Evolutionary conservation across 129 eudicot species (phyloP).

Genomic region (Flaveria brownii): DNA sequence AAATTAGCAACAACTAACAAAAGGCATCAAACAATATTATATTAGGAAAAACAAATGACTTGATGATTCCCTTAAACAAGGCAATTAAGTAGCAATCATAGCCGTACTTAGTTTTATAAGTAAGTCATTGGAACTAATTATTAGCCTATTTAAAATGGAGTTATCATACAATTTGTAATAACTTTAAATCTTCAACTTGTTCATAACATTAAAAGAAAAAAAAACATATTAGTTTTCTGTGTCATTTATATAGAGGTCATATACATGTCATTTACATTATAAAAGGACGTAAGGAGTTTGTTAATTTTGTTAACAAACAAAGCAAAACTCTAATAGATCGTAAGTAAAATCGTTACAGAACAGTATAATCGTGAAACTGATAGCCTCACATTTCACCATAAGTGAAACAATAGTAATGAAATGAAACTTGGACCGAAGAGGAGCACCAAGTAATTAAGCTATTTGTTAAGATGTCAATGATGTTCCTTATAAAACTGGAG

Average conservation of each 20-base stretch:
- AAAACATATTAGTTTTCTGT: not conserved
- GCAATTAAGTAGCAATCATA: slow-evolving; percentile 38
- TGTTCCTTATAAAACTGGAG: not conserved
- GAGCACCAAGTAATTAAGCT: too few relatives aligned
- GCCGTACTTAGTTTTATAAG: slow-evolving; percentile 33
- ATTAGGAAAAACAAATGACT: slow-evolving; percentile 19
- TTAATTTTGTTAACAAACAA: too few relatives aligned
- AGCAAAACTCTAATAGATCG: not conserved
- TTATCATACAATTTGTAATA: not conserved
- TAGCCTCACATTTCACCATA: too few relatives aligned
- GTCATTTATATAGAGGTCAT: not conserved
- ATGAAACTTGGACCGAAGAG: not conserved
- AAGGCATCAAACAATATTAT: slow-evolving; percentile 38
- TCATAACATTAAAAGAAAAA: not conserved
- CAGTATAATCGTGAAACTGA: too few relatives aligned
- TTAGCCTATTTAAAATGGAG: not conserved
- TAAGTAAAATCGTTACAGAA: not conserved
- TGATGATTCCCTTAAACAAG: slow-evolving; percentile 30
- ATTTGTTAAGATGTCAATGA: not conserved
- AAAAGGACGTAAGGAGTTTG: not conserved
- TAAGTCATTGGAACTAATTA: slow-evolving; percentile 10
- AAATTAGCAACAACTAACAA: slow-evolving; percentile 37
- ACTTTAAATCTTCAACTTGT: slow-evolving; percentile 9
- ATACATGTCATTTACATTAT: not conserved
- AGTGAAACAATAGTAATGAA: not conserved